phyloP scores from a whole-genome alignment of 1,139 yeast species.

The Geotrichum siamense region DNA sequence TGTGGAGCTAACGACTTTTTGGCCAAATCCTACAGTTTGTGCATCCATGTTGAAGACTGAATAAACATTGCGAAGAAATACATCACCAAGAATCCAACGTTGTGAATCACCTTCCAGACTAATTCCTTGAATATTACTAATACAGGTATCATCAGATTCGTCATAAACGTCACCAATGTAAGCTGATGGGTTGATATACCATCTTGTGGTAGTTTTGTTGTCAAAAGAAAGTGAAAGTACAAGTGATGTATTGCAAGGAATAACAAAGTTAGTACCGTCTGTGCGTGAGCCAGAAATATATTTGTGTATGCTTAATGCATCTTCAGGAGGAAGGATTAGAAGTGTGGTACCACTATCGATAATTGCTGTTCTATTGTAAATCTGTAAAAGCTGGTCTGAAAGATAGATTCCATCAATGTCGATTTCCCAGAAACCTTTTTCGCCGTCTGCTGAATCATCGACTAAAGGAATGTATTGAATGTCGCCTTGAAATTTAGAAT shows the following conservation, averaged over 20 bases:
- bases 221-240: constrained; percentile 38
- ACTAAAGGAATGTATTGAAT: constrained; percentile 33
- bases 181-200: constrained; percentile 35
- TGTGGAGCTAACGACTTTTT: constrained; percentile 23
- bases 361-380: constrained; percentile 46
- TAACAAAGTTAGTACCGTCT: constrained; percentile 54
- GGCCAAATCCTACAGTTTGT: constrained; percentile 48
- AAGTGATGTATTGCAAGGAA: constrained; percentile 46
- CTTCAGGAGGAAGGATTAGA: constrained; percentile 48
- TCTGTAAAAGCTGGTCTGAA: constrained; percentile 33
- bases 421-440: constrained; percentile 49
- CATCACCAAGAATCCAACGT: constrained; percentile 57
- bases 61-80: constrained; percentile 51
- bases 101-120: constrained; percentile 24
- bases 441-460: constrained; percentile 25
- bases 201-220: constrained; percentile 33
- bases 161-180: constrained; percentile 14
- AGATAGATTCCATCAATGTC: constrained; percentile 38
- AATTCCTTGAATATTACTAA: constrained; percentile 57
- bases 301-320: constrained; percentile 48
- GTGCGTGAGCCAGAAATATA: constrained; percentile 45
- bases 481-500: constrained; percentile 40
- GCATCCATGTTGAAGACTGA: constrained; percentile 52
- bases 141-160: constrained; percentile 62
- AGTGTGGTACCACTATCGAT: constrained; percentile 67